Conservation (phyloP, 2,329 filamentous ascomycete genomes). For the Penicillium nordicum region DNA sequence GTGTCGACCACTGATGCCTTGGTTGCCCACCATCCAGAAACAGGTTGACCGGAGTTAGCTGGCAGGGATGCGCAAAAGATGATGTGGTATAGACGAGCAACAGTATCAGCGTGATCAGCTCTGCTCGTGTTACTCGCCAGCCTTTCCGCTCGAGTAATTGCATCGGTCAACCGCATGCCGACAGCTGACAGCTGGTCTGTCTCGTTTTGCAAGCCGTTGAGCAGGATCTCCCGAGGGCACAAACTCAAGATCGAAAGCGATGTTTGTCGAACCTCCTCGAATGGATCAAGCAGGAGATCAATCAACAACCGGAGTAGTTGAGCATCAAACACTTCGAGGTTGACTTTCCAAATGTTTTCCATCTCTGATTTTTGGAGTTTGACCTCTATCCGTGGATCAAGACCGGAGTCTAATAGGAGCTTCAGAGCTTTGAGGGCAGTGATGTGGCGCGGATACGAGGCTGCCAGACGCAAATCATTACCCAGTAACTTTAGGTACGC, state of each 20-base stretch:
- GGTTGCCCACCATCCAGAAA: constrained; percentile 30
- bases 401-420: constrained; percentile 65
- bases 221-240: constrained; percentile 33
- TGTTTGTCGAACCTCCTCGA: constrained; percentile 76
- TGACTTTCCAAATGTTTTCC: constrained; percentile 51
- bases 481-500: constrained; percentile 74
- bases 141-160: constrained; percentile 35
- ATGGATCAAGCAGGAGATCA: constrained; percentile 82
- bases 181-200: constrained; percentile 19
- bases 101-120: constrained; percentile 88
- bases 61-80: constrained; percentile 57
- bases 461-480: constrained; percentile 70
- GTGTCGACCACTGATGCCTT: constrained; percentile 53
- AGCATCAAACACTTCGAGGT: constrained; percentile 43
- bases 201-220: constrained; percentile 11
- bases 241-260: constrained; percentile 47
- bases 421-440: constrained; percentile 70
- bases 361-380: constrained; percentile 48
- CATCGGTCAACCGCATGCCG: constrained; percentile 28
- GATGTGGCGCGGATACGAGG: constrained; percentile 87
- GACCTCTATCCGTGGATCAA: constrained; percentile 51
- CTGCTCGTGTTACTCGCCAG: constrained; percentile 62
- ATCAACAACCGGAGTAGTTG: constrained; percentile 57
- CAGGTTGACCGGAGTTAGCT: constrained; percentile 20
- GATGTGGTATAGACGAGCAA: constrained; percentile 72